A percentile compares a stretch with the other conserved stretches of the same genome.
Conservation (phyloP, 805 yeast species). For the Metschnikowia amazonensis region DNA sequence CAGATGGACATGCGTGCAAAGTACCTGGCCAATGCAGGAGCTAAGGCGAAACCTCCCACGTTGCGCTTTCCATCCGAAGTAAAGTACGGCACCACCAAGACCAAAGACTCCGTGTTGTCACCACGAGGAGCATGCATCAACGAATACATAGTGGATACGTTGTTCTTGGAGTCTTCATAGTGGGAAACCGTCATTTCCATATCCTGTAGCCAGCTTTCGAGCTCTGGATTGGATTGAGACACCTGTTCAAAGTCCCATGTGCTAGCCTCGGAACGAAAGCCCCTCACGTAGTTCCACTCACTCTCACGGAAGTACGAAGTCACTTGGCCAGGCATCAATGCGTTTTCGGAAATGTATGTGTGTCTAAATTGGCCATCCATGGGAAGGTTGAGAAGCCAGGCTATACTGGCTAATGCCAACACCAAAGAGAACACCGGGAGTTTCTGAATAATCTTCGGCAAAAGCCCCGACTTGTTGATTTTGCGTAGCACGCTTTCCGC, state of each 20-base stretch:
- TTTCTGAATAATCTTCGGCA: conserved; percentile 32
- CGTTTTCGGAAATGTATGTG: conserved; percentile 92
- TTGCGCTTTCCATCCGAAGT: conserved; percentile 64
- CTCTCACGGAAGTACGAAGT: conserved; percentile 86
- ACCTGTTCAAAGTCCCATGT: conserved; percentile 32
- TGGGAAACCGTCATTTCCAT: conserved; percentile 64
- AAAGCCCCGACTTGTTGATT: conserved; percentile 37
- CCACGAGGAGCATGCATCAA: conserved; percentile 91
- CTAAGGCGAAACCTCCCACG: conserved; percentile 75
- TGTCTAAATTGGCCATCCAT: conserved; percentile 74
- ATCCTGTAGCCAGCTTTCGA: conserved; percentile 60
- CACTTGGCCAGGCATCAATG: conserved; percentile 95
- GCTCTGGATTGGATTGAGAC: conserved; percentile 39
- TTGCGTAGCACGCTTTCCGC: conserved; percentile 40
- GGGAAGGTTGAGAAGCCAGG: conserved; percentile 62
- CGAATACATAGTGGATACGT: conserved; percentile 53
- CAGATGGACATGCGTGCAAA: conserved; percentile 85
- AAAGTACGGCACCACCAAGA: conserved; percentile 82
- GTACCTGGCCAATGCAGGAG: conserved; percentile 71
- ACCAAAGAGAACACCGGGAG: conserved; percentile 33
- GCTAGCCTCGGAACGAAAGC: conserved; percentile 62
- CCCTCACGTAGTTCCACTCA: conserved; percentile 90
- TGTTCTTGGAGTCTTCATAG: conserved; percentile 30
- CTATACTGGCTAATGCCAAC: conserved; percentile 33
- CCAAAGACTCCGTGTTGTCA: conserved; percentile 94